These are phyloP conservation scores for Tubosaeta sp. DNA, from an alignment of 768 basidiomycete genomes.

Conservation along the genomic window DNA sequence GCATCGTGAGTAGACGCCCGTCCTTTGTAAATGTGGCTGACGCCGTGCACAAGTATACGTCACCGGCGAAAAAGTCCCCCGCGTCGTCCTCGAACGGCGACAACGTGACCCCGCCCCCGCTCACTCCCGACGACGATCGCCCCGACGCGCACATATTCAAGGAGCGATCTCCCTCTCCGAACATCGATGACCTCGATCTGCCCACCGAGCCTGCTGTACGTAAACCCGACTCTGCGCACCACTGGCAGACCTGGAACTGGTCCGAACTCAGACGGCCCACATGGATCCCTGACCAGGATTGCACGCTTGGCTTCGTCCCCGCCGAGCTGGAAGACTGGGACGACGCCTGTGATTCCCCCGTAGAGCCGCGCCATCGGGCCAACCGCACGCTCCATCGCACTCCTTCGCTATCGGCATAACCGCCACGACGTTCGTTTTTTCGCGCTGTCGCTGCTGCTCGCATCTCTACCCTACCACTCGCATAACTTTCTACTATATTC, in stretches of 20 bases:
- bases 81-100: constrained; percentile 29
- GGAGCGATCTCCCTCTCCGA: constrained; percentile 23
- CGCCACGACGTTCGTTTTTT: constrained; percentile 7
- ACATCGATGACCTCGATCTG: constrained; percentile 17
- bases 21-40: background rate
- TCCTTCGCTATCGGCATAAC: constrained; percentile 16
- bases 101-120: constrained; percentile 31
- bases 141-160: constrained; percentile 18
- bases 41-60: constrained; percentile 13
- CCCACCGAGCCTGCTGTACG: constrained; percentile 20
- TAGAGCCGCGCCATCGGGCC: constrained; percentile 11
- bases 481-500: constrained; percentile 15
- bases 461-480: constrained; percentile 10
- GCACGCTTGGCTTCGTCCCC: background rate
- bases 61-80: constrained; percentile 20
- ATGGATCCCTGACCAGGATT: constrained; percentile 18
- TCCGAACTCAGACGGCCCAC: constrained; percentile 29
- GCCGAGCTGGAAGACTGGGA: constrained; percentile 23
- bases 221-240: constrained; percentile 23
- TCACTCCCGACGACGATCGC: constrained; percentile 35
- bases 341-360: constrained; percentile 22
- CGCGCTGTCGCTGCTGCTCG: constrained; percentile 15
- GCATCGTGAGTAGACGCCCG: constrained; percentile 15
- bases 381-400: constrained; percentile 9
- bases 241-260: constrained; percentile 34